These are phyloP conservation scores for Metschnikowia lachancei DNA, from an alignment of 805 yeast genomes.

Conservation along the genomic window DNA sequence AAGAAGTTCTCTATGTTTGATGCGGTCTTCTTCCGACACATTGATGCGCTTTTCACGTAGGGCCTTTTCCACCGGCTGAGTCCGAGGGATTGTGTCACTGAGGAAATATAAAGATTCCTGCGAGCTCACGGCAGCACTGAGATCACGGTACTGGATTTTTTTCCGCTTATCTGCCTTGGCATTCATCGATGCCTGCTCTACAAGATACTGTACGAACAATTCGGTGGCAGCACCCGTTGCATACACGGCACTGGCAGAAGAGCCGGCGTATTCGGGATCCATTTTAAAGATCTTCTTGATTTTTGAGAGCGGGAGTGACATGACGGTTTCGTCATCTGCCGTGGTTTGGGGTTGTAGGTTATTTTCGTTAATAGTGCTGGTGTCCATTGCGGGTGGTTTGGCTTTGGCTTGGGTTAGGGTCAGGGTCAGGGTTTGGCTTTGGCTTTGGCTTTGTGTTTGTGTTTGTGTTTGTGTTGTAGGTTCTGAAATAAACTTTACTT, in stretches of 20 bases:
- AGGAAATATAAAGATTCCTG: slow-evolving; percentile 63
- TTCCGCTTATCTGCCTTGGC: slow-evolving; percentile 67
- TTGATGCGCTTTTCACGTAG: slow-evolving; percentile 41
- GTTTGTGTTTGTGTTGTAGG: too few species aligned
- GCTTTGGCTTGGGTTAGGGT: too few species aligned
- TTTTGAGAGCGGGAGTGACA: slow-evolving; percentile 59
- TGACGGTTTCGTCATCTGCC: slow-evolving; percentile 11
- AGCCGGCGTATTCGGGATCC: slow-evolving; percentile 69
- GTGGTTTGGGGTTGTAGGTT: not conserved
- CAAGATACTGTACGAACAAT: slow-evolving; percentile 62
- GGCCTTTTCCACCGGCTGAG: slow-evolving; percentile 49
- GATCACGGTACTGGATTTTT: slow-evolving; percentile 67
- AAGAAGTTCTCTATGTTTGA: slow-evolving; percentile 4
- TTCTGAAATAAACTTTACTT: too few species aligned
- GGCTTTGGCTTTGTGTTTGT: too few species aligned
- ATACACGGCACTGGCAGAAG: slow-evolving; percentile 70
- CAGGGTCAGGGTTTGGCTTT: too few species aligned
- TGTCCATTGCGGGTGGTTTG: too few species aligned
- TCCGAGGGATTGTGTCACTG: slow-evolving; percentile 64
- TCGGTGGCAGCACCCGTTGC: slow-evolving; percentile 78
- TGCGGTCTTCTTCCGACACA: slow-evolving; percentile 15
- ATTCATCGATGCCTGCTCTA: slow-evolving; percentile 65
- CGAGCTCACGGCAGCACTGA: slow-evolving; percentile 58
- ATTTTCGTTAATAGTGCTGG: not conserved
- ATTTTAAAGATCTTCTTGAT: slow-evolving; percentile 70